A percentile compares a stretch with the other conserved stretches of the same genome.
Evolutionary conservation across 352 stramenopile species (phyloP).

Genomic region (Globisporangium canariense): DNA sequence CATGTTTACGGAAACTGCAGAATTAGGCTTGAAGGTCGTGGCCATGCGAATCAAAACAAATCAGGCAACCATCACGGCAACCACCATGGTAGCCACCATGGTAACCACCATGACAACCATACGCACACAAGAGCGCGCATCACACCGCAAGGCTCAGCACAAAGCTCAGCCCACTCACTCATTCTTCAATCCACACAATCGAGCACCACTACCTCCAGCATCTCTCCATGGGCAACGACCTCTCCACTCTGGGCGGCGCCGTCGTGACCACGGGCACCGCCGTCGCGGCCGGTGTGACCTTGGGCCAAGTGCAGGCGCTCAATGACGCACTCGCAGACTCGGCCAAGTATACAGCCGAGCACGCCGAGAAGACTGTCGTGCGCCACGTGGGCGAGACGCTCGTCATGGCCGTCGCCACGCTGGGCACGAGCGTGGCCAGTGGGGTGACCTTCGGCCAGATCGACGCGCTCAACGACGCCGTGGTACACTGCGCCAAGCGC

Average conservation of each 20-base stretch:
- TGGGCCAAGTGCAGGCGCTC: constrained; percentile 15
- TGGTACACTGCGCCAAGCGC: constrained; percentile 8
- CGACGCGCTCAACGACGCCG: constrained; percentile 8
- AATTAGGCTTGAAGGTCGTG: no score
- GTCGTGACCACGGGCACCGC: constrained; percentile 11
- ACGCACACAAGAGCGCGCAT: no score
- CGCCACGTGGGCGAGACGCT: constrained; percentile 17
- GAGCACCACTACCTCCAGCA: neutral
- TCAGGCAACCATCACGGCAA: no score
- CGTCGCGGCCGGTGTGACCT: constrained; percentile 9
- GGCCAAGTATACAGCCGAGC: constrained; percentile 15
- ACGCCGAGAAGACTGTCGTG: constrained; percentile 14
- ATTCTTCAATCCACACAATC: neutral
- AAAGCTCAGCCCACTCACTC: neutral
- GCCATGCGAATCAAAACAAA: no score
- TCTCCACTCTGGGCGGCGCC: constrained; percentile 13
- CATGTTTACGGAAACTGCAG: no score
- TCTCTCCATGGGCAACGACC: constrained; percentile 15
- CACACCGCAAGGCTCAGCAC: neutral
- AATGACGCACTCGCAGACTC: constrained; percentile 12
- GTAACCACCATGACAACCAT: no score
- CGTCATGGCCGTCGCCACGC: constrained; percentile 4
- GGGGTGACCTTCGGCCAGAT: constrained; percentile 15
- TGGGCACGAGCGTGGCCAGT: constrained; percentile 11
- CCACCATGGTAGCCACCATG: no score